A percentile compares a stretch with the other conserved stretches of the same genome.
Evolutionary conservation across 202 grass and related monocot species (phyloP).

Genomic region (Panicum hallii): DNA sequence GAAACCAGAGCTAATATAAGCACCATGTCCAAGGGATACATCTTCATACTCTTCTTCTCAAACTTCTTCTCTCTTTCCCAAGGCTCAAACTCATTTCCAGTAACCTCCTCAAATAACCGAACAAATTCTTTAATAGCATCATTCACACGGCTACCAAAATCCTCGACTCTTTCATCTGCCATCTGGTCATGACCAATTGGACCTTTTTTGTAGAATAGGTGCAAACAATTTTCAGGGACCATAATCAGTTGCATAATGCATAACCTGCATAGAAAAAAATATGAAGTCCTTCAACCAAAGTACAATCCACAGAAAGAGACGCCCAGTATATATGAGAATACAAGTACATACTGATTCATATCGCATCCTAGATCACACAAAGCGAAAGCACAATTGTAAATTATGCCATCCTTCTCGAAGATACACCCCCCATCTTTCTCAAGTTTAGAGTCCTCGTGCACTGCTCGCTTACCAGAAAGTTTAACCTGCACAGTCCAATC

Average conservation of each 20-base stretch:
- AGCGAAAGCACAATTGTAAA: conserved; percentile 84
- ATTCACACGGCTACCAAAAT: conserved; percentile 63
- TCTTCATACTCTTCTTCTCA: conserved; percentile 71
- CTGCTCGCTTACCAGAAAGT: conserved; percentile 71
- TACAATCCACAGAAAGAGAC: background rate
- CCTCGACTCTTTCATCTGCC: conserved; percentile 78
- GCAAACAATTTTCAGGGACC: conserved; percentile 68
- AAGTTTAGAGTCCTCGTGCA: conserved; percentile 74
- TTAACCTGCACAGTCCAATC: conserved; percentile 65
- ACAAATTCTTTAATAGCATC: conserved; percentile 78
- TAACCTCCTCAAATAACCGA: conserved; percentile 73
- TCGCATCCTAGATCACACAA: conserved; percentile 59
- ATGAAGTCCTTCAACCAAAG: background rate
- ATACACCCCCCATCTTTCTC: conserved; percentile 69
- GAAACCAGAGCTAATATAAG: background rate
- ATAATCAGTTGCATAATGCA: conserved; percentile 77
- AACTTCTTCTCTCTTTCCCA: conserved; percentile 91
- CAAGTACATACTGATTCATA: conserved; percentile 60
- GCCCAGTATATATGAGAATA: background rate
- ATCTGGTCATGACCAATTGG: conserved; percentile 69
- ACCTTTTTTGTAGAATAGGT: conserved; percentile 82
- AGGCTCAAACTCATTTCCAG: conserved; percentile 82
- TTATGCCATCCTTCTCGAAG: conserved; percentile 74
- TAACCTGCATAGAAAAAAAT: conserved; percentile 46
- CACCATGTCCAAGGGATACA: conserved; percentile 92